Percentiles rank a stretch among this genome's conserved stretches.
These are phyloP conservation scores for Xanthoconium stramineum DNA, from an alignment of 768 basidiomycete genomes.

Conservation along the genomic window DNA sequence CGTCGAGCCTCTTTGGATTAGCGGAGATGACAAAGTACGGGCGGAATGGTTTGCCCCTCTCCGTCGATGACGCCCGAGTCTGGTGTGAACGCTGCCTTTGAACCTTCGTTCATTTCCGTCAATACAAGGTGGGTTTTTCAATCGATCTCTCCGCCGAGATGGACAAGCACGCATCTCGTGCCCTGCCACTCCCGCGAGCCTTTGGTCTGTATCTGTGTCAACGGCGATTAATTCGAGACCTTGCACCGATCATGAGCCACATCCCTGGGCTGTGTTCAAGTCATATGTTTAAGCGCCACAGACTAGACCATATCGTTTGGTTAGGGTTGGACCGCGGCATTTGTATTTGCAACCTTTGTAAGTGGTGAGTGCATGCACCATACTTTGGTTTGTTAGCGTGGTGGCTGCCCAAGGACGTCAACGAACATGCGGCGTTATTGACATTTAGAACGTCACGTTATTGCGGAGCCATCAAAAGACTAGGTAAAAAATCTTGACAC, in stretches of 20 bases:
- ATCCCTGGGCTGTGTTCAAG: not conserved
- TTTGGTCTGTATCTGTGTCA: not conserved
- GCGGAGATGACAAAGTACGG: not conserved
- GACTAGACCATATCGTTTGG: not conserved
- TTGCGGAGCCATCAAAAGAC: too few relatives aligned
- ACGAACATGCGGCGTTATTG: too few relatives aligned
- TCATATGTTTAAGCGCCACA: not conserved
- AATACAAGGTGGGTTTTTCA: not conserved
- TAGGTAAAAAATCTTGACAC: too few relatives aligned
- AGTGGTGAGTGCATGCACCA: too few relatives aligned
- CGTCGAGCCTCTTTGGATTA: too few relatives aligned
- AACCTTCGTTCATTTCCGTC: not conserved
- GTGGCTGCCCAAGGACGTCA: too few relatives aligned
- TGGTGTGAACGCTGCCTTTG: not conserved
- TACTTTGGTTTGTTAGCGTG: too few relatives aligned
- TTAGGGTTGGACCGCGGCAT: not conserved
- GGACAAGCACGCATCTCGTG: not conserved
- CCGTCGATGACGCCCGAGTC: not conserved
- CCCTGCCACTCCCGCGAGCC: conserved; percentile 17
- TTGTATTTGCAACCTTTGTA: too few relatives aligned
- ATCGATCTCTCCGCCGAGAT: not conserved
- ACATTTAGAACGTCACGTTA: too few relatives aligned
- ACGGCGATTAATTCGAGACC: not conserved
- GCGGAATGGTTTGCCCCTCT: not conserved
- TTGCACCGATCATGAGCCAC: not conserved